Percentiles rank a stretch among this genome's conserved stretches.
These are phyloP conservation scores for Starmerella bombi DNA, from an alignment of 805 yeast species.

Conservation along the genomic window DNA sequence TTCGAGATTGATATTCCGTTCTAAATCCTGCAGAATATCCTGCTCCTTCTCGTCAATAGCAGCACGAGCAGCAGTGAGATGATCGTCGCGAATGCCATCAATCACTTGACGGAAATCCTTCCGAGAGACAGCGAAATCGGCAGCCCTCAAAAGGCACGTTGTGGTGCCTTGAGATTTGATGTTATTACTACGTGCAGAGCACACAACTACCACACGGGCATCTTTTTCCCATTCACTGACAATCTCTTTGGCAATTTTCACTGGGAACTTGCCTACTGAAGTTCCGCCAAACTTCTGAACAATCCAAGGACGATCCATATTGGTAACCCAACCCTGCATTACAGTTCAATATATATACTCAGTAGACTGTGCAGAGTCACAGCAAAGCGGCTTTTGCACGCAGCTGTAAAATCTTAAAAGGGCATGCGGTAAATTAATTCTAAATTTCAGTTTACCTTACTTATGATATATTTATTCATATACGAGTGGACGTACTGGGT, in stretches of 20 bases:
- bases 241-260: constrained; percentile 70
- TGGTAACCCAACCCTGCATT: neutral
- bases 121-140: constrained; percentile 38
- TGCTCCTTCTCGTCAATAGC: constrained; percentile 33
- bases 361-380: no score
- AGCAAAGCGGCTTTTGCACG: no score
- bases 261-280: constrained; percentile 88
- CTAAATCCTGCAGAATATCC: constrained; percentile 39
- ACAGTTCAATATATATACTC: neutral
- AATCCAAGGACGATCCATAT: constrained; percentile 37
- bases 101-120: constrained; percentile 40
- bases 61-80: constrained; percentile 52
- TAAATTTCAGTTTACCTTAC: no score
- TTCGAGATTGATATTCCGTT: constrained; percentile 49
- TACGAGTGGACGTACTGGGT: no score
- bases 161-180: constrained; percentile 95
- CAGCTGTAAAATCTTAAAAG: no score
- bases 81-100: constrained; percentile 63
- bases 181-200: constrained; percentile 85
- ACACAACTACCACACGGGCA: constrained; percentile 76
- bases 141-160: constrained; percentile 68
- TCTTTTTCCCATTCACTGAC: constrained; percentile 44
- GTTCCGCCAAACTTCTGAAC: constrained; percentile 97
- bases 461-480: no score
- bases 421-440: no score